Percentiles rank a stretch among this genome's conserved stretches.
These are phyloP conservation scores for Scutellaria minor DNA, from an alignment of 257 asterid species.

Conservation along the genomic window DNA sequence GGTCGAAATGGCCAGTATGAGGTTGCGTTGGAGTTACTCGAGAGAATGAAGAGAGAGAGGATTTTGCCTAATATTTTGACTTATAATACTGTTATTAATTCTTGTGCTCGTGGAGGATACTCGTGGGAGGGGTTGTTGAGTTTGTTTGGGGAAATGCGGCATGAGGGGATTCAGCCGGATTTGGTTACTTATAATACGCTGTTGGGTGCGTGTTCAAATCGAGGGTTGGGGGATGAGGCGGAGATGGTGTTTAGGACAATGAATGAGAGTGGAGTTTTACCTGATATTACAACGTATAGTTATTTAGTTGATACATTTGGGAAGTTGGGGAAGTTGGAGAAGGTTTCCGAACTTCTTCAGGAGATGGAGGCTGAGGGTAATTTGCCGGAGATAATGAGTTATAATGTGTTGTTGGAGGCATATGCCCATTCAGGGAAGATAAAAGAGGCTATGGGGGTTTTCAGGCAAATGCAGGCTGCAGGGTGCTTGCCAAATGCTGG, in stretches of 20 bases:
- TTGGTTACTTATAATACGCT: slow-evolving; percentile 86
- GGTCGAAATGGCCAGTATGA: slow-evolving; percentile 89
- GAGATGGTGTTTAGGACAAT: slow-evolving; percentile 96
- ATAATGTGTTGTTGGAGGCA: slow-evolving; percentile 89
- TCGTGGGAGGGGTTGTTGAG: slow-evolving; percentile 95
- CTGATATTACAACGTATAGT: slow-evolving; percentile 76
- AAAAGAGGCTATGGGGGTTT: slow-evolving; percentile 85
- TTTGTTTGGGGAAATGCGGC: slow-evolving; percentile 96
- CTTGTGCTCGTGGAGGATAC: slow-evolving; percentile 93
- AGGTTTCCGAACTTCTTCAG: slow-evolving; percentile 71
- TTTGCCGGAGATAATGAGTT: slow-evolving; percentile 80
- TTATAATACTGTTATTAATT: slow-evolving; percentile 83
- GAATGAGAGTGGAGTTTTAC: slow-evolving; percentile 92
- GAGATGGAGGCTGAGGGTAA: slow-evolving; percentile 91
- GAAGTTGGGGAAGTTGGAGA: slow-evolving; percentile 70
- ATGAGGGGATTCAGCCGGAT: slow-evolving; percentile 94
- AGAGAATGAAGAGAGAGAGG: slow-evolving; percentile 79
- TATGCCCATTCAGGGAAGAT: slow-evolving; percentile 71
- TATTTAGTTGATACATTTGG: slow-evolving; percentile 86
- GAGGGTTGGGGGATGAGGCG: slow-evolving; percentile 89
- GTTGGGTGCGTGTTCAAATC: slow-evolving; percentile 79
- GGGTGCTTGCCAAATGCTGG: slow-evolving; percentile 87
- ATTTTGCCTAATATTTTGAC: slow-evolving; percentile 80
- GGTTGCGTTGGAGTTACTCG: slow-evolving; percentile 65
- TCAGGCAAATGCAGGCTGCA: slow-evolving; percentile 91